A percentile compares a stretch with the other conserved stretches of the same genome.
Conservation (phyloP, 2,329 filamentous ascomycete species). For the Xylariaceae sp. region DNA sequence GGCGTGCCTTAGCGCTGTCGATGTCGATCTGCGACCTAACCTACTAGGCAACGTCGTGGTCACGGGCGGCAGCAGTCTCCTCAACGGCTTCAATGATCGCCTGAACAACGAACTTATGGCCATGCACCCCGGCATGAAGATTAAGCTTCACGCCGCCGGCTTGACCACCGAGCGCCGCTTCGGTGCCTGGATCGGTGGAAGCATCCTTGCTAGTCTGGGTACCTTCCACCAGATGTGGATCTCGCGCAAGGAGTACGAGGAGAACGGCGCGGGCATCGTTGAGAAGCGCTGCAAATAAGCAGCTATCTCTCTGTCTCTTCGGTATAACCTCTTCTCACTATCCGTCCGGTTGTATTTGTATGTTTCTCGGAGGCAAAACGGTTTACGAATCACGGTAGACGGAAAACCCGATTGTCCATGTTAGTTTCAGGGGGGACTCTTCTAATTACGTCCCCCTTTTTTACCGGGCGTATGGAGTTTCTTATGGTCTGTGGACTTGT, state of each 20-base stretch:
- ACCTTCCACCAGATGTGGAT: slow-evolving; percentile 99
- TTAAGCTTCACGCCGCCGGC: slow-evolving; percentile 83
- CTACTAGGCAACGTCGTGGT: slow-evolving; percentile 88
- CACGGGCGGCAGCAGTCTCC: slow-evolving; percentile 79
- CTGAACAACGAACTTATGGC: slow-evolving; percentile 77
- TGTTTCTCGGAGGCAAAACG: not conserved
- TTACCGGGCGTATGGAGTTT: not conserved
- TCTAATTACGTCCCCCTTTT: not conserved
- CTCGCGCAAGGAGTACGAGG: slow-evolving; percentile 93
- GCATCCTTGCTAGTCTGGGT: slow-evolving; percentile 88
- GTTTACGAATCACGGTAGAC: slow-evolving; percentile 9
- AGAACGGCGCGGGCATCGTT: slow-evolving; percentile 84
- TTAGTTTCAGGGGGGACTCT: too few species aligned
- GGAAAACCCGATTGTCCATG: too few species aligned
- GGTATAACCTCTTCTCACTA: not conserved
- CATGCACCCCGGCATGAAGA: slow-evolving; percentile 79
- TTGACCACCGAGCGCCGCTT: slow-evolving; percentile 86
- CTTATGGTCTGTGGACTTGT: too few species aligned
- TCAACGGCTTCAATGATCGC: slow-evolving; percentile 89
- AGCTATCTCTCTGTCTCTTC: not conserved
- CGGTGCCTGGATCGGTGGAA: slow-evolving; percentile 93
- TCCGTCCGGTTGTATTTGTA: not conserved
- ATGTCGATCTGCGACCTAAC: slow-evolving; percentile 81
- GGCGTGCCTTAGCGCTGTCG: slow-evolving; percentile 70
- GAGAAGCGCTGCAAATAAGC: slow-evolving; percentile 93